Percentiles rank a stretch among this genome's conserved stretches.
Conservation (phyloP, 2,329 filamentous ascomycete genomes). For the Pseudogymnoascus sp. region DNA sequence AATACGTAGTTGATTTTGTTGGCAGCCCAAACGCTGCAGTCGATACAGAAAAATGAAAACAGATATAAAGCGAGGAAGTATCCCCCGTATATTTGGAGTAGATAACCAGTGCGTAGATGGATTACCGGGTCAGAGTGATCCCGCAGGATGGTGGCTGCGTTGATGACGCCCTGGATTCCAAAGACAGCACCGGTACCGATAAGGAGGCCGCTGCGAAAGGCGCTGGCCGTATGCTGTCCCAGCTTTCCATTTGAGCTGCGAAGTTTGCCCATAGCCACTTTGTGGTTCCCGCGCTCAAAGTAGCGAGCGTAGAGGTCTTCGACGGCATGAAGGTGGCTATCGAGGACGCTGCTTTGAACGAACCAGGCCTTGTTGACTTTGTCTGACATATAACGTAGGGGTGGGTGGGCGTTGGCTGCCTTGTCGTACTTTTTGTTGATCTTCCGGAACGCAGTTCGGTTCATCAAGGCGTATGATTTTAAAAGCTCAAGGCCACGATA, state of each 20-base stretch:
- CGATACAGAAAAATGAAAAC: slow-evolving; percentile 74
- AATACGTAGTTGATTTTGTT: slow-evolving; percentile 94
- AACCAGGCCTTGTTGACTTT: slow-evolving; percentile 89
- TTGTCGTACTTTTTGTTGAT: slow-evolving; percentile 99
- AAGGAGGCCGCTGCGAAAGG: slow-evolving; percentile 56
- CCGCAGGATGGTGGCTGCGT: slow-evolving; percentile 47
- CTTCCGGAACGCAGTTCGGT: slow-evolving; percentile 89
- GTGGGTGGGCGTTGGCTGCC: slow-evolving; percentile 67
- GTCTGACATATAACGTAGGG: slow-evolving; percentile 77
- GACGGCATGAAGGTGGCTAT: slow-evolving; percentile 68
- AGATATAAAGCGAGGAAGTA: slow-evolving; percentile 80
- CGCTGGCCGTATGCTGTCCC: slow-evolving; percentile 47
- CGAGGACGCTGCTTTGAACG: slow-evolving; percentile 77
- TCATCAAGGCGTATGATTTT: slow-evolving; percentile 83
- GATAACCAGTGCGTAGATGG: slow-evolving; percentile 51
- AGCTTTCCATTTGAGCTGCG: slow-evolving; percentile 59
- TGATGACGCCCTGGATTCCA: slow-evolving; percentile 55
- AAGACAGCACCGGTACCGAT: slow-evolving; percentile 63
- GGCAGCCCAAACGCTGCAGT: slow-evolving; percentile 73
- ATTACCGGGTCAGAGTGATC: slow-evolving; percentile 42
- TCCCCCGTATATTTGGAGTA: slow-evolving; percentile 85
- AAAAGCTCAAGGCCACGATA: slow-evolving; percentile 86
- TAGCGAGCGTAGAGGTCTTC: slow-evolving; percentile 93
- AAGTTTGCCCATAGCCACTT: slow-evolving; percentile 81
- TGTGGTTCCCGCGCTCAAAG: slow-evolving; percentile 89